Evolutionary conservation across 805 yeast species (phyloP).

Genomic region (Yarrowia deformans): DNA sequence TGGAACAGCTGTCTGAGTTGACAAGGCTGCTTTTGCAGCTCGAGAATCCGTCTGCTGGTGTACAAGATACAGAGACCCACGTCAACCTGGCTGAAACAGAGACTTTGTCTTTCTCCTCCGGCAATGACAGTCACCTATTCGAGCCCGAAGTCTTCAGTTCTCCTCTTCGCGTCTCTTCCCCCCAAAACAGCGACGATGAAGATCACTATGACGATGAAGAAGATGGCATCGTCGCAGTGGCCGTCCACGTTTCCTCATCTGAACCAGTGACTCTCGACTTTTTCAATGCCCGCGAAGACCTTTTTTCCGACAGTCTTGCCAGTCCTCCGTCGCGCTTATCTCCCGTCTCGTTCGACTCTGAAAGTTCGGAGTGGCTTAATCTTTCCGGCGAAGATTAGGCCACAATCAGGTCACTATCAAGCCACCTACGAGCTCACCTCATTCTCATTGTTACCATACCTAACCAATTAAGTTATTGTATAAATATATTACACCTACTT

Average conservation of each 20-base stretch:
- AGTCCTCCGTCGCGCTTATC: background rate
- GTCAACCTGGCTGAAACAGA: too few species aligned
- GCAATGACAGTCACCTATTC: too few species aligned
- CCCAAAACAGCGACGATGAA: too few species aligned
- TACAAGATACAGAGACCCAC: too few species aligned
- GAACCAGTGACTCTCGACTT: background rate
- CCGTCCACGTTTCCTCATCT: background rate
- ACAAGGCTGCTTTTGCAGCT: background rate
- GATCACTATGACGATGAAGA: too few species aligned
- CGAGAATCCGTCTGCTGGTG: too few species aligned
- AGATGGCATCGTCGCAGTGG: too few species aligned
- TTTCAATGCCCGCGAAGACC: background rate
- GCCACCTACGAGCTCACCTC: too few species aligned
- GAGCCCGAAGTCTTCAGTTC: too few species aligned
- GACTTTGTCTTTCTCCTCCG: too few species aligned
- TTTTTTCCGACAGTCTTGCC: background rate
- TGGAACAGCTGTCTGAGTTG: background rate
- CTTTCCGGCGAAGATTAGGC: background rate
- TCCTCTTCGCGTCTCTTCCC: too few species aligned
- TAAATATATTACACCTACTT: constrained; percentile 34
- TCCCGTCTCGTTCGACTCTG: background rate
- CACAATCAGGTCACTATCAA: background rate
- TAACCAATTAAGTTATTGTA: background rate
- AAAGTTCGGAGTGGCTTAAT: background rate
- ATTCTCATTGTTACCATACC: too few species aligned